Conservation (phyloP, 257 asterid genomes). For the Lycium ferocissimum region DNA sequence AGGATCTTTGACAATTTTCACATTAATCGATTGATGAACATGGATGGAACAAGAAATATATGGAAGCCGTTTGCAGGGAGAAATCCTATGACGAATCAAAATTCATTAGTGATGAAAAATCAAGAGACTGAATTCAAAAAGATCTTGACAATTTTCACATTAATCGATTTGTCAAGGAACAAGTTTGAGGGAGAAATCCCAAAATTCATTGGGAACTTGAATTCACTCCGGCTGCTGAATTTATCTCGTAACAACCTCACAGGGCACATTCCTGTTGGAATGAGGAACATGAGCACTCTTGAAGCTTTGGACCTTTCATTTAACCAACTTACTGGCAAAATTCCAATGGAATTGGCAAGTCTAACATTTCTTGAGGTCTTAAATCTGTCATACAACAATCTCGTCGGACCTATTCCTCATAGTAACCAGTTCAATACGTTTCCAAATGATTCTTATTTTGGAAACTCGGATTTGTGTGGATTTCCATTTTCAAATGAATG, state of each 20-base stretch:
- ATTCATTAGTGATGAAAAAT: too few relatives aligned
- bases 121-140: not conserved
- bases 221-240: constrained; percentile 8
- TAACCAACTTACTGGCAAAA: too few relatives aligned
- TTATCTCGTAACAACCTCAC: not conserved
- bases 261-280: too few relatives aligned
- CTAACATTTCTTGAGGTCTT: not conserved
- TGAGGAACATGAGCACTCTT: too few relatives aligned
- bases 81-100: too few relatives aligned
- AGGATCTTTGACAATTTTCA: too few relatives aligned
- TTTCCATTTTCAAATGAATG: constrained; percentile 11
- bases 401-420: constrained; percentile 17
- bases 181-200: constrained; percentile 20
- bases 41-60: too few relatives aligned
- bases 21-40: too few relatives aligned
- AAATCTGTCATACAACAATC: constrained; percentile 22
- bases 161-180: not conserved
- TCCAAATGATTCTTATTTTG: not conserved
- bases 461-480: not conserved
- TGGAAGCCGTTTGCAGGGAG: too few relatives aligned
- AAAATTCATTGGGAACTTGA: not conserved
- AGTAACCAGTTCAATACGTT: not conserved
- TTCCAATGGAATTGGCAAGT: not conserved
- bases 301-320: too few relatives aligned
- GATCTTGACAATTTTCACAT: not conserved